phyloP scores from a whole-genome alignment of 352 stramenopile genomes.

The Halophytophthora polymorphica region DNA sequence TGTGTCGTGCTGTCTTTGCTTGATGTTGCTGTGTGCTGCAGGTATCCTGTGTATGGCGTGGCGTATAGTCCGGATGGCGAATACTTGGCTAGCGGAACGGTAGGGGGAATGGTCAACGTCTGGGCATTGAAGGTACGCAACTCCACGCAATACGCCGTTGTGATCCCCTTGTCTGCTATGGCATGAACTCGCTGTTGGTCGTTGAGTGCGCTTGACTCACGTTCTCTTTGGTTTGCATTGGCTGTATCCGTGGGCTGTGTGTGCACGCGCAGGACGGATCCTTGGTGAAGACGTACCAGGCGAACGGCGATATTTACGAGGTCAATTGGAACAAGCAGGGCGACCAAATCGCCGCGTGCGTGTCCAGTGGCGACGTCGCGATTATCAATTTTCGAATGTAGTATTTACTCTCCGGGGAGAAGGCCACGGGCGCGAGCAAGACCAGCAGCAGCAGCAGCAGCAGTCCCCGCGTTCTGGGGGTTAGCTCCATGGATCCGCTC shows the following conservation, averaged over 20 bases:
- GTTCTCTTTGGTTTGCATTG: neutral
- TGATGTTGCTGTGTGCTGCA: conserved; percentile 18
- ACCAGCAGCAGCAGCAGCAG: conserved; percentile 17
- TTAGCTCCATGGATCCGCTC: conserved; percentile 6
- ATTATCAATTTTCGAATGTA: conserved; percentile 91
- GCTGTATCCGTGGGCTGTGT: conserved; percentile 3
- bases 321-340: conserved; percentile 96
- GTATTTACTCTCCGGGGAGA: conserved; percentile 49
- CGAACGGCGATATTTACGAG: conserved; percentile 97
- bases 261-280: conserved; percentile 46
- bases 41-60: conserved; percentile 85
- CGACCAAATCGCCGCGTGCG: conserved; percentile 82
- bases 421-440: conserved; percentile 22
- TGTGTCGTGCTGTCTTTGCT: conserved; percentile 1
- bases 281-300: conserved; percentile 87
- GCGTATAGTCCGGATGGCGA: conserved; percentile 88
- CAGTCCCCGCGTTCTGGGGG: no score
- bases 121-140: conserved; percentile 93
- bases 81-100: conserved; percentile 95
- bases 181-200: neutral
- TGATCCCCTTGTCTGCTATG: no score
- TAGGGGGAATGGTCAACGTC: conserved; percentile 96
- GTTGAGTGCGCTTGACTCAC: conserved; percentile 3
- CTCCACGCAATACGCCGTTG: neutral
- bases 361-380: conserved; percentile 83